phyloP scores from a whole-genome alignment of 768 basidiomycete species.

The Suillus luteus region DNA sequence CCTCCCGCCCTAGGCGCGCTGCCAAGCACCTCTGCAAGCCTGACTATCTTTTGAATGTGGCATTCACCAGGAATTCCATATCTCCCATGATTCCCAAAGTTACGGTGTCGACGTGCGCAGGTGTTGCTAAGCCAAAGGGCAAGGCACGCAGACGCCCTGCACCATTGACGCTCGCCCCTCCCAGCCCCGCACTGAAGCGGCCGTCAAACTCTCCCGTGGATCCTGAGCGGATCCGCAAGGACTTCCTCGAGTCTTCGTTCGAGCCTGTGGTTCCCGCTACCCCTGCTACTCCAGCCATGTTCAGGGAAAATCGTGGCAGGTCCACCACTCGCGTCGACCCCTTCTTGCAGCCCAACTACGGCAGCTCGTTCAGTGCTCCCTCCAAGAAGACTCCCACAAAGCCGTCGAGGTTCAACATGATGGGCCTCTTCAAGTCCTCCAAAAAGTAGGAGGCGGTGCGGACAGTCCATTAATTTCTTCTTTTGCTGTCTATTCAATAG shows the following conservation, averaged over 20 bases:
- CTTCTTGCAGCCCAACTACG: slow-evolving; percentile 10
- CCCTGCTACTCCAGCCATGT: slow-evolving; percentile 9
- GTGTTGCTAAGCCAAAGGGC: slow-evolving; percentile 21
- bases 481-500: background rate
- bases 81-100: slow-evolving; percentile 21
- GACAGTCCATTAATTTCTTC: slow-evolving; percentile 3
- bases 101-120: slow-evolving; percentile 14
- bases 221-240: slow-evolving; percentile 34
- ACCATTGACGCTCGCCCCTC: slow-evolving; percentile 42
- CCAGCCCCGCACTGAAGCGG: slow-evolving; percentile 32
- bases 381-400: slow-evolving; percentile 24
- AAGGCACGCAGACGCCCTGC: slow-evolving; percentile 43
- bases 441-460: slow-evolving; percentile 21
- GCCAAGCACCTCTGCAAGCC: slow-evolving; percentile 42
- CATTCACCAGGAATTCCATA: slow-evolving; percentile 23
- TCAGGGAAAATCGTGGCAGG: slow-evolving; percentile 7
- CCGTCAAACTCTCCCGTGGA: slow-evolving; percentile 41
- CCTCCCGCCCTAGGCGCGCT: slow-evolving; percentile 35
- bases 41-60: slow-evolving; percentile 35
- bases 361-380: slow-evolving; percentile 14
- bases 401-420: slow-evolving; percentile 29
- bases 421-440: slow-evolving; percentile 33
- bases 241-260: slow-evolving; percentile 50
- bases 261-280: slow-evolving; percentile 28
- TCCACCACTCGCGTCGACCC: slow-evolving; percentile 14